phyloP scores from a whole-genome alignment of 164 flowering plant genomes.

The Nymphaea colorata region DNA sequence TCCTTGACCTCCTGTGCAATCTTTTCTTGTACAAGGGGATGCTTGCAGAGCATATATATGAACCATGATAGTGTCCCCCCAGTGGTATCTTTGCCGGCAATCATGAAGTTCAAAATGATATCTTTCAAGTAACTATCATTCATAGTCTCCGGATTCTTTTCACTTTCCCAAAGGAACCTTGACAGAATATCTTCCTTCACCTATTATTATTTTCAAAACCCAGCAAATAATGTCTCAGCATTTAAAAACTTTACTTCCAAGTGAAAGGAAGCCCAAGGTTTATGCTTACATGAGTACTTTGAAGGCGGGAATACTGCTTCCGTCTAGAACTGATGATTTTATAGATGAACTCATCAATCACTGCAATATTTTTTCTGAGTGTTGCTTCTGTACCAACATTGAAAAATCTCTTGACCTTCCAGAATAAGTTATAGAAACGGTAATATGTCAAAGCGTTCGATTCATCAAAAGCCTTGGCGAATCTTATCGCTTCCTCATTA shows the following conservation, averaged over 20 bases:
- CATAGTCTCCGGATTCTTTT: conserved; percentile 28
- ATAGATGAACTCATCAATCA: conserved; percentile 18
- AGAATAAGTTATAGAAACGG: conserved; percentile 17
- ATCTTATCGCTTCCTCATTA: conserved; percentile 7
- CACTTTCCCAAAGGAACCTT: conserved; percentile 32
- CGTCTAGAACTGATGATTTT: conserved; percentile 18
- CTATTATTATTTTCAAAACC: conserved; percentile 7
- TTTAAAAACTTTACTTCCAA: background rate
- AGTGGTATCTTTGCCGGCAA: conserved; percentile 46
- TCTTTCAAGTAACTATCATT: conserved; percentile 36
- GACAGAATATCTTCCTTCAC: conserved; percentile 37
- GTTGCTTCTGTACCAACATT: conserved; percentile 22
- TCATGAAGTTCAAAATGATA: conserved; percentile 34
- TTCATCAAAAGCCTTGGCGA: conserved; percentile 16
- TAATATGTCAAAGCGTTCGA: conserved; percentile 7
- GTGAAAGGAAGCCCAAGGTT: background rate
- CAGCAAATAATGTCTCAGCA: background rate
- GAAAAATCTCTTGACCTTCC: conserved; percentile 20
- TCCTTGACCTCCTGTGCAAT: conserved; percentile 21
- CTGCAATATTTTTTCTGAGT: conserved; percentile 17
- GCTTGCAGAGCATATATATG: conserved; percentile 44
- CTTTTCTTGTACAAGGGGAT: conserved; percentile 42
- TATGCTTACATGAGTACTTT: background rate
- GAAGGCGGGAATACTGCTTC: background rate
- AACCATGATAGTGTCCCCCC: conserved; percentile 44